These are phyloP conservation scores for Orbilia blumenaviensis DNA, from an alignment of 2,329 filamentous ascomycete species.

Conservation along the genomic window DNA sequence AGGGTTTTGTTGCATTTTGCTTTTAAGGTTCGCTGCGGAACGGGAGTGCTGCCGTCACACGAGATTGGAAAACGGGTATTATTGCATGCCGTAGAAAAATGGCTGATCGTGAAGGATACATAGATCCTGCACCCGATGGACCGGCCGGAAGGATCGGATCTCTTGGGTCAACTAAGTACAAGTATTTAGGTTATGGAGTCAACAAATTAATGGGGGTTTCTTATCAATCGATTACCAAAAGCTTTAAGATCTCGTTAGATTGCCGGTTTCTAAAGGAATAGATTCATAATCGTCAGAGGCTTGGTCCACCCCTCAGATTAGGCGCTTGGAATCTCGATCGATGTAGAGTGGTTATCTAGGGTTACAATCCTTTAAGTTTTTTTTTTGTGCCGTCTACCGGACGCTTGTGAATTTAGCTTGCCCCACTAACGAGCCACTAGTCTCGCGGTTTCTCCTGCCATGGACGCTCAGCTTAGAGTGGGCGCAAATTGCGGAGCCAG, in stretches of 20 bases:
- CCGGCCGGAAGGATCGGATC: background rate
- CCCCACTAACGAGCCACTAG: background rate
- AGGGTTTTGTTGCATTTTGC: constrained; percentile 29
- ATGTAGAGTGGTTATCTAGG: background rate
- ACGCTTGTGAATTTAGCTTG: constrained; percentile 2
- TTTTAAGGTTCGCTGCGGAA: constrained; percentile 29
- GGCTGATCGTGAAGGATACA: background rate
- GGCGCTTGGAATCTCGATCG: background rate
- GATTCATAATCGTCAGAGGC: constrained; percentile 43
- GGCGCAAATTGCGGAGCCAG: background rate
- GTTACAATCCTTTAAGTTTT: too few relatives aligned
- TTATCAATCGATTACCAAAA: constrained; percentile 29
- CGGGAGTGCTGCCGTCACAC: constrained; percentile 15
- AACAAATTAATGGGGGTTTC: background rate
- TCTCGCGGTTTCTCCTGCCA: background rate
- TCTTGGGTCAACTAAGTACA: too few relatives aligned
- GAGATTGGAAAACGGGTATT: constrained; percentile 11
- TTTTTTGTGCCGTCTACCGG: constrained; percentile 26
- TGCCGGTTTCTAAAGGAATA: background rate
- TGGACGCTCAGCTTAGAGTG: background rate
- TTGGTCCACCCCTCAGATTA: constrained; percentile 15
- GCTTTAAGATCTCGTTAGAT: background rate
- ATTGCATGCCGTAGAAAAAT: background rate
- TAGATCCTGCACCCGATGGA: constrained; percentile 2
- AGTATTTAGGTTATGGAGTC: too few relatives aligned